Evolutionary conservation across 495 filamentous ascomycete species (phyloP), one percentile per base, ranked within the genome.

Genomic region (Collariella sp.): DNA sequence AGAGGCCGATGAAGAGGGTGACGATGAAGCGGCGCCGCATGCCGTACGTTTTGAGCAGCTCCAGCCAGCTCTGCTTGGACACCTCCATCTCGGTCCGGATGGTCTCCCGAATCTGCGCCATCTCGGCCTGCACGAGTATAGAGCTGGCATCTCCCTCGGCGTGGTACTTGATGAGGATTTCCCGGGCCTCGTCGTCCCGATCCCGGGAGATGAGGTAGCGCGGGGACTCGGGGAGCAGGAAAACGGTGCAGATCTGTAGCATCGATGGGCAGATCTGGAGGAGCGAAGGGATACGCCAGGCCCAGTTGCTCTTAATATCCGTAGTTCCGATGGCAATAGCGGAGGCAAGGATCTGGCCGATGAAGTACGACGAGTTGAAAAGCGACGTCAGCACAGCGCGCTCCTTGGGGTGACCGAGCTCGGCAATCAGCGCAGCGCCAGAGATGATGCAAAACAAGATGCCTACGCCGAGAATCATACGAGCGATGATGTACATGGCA

Each of bases 331-430:
- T 73, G 12, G 72, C 74, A 16, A 85, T 78, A 15, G 72, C 77
- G 0, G 81, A 80, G 9, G 83, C 83, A n/a, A 78, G 67, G 44
- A 86, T 78, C 50, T 79, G 74, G 5, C 84, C 83, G 46, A 84
- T 68, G 71, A 75, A 88, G 66, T 81, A 87, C 7, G 76, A 72
- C 15, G 71, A 77, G 63, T 87, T 86, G 73, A 86, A 87, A 9
- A 87, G 77, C 24, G 80, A 83, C 5, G 81, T 86, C 55, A 88
- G 62, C 38, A 84, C 74, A 12, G 80, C 72, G 55, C 83, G 78
- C 60, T 87, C 81, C 60, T 81, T 83, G 18, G 84, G 85, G 63
- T 85, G 79, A 0, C 73, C 76, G 20, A 87, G 72, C 57, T 87
- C 85, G 58, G 78, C 83, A 34, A 87, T 79, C 49, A 86, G 64